phyloP scores from a whole-genome alignment of 768 basidiomycete genomes.

The Panaeolus cyanescens region DNA sequence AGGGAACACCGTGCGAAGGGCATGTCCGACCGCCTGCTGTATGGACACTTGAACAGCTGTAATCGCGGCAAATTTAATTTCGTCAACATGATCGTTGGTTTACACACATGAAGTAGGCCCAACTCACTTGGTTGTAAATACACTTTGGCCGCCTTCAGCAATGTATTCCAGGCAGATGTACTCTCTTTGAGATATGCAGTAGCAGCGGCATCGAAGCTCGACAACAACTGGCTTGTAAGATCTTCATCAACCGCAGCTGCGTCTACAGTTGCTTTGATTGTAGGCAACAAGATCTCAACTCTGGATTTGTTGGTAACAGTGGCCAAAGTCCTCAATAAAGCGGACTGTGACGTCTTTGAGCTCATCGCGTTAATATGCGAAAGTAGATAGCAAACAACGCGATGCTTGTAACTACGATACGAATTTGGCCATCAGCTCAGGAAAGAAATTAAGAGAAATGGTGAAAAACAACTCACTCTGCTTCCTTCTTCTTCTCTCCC shows the following conservation, averaged over 20 bases:
- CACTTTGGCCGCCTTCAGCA: slow-evolving; percentile 41
- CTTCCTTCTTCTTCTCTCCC: slow-evolving; percentile 56
- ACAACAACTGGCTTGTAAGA: slow-evolving; percentile 42
- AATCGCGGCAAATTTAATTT: neutral
- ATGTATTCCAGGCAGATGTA: slow-evolving; percentile 52
- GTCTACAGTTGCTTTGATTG: slow-evolving; percentile 39
- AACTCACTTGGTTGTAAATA: slow-evolving; percentile 50
- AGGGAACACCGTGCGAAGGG: slow-evolving; percentile 58
- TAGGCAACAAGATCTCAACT: slow-evolving; percentile 58
- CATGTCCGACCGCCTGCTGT: slow-evolving; percentile 41
- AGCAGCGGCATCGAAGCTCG: slow-evolving; percentile 54
- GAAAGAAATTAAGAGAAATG: neutral
- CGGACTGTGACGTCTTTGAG: slow-evolving; percentile 46
- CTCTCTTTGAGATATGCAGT: slow-evolving; percentile 45
- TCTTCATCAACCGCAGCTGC: slow-evolving; percentile 27
- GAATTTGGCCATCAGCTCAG: neutral
- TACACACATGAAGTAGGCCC: neutral
- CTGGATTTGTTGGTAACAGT: slow-evolving; percentile 49
- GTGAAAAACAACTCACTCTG: slow-evolving; percentile 42
- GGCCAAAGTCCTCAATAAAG: slow-evolving; percentile 51
- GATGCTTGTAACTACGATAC: slow-evolving; percentile 61
- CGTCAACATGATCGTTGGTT: neutral
- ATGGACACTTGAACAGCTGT: slow-evolving; percentile 42
- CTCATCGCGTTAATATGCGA: slow-evolving; percentile 74
- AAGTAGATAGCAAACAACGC: slow-evolving; percentile 73